Conservation (phyloP, 805 yeast species). For the Starmerella davenportii region DNA sequence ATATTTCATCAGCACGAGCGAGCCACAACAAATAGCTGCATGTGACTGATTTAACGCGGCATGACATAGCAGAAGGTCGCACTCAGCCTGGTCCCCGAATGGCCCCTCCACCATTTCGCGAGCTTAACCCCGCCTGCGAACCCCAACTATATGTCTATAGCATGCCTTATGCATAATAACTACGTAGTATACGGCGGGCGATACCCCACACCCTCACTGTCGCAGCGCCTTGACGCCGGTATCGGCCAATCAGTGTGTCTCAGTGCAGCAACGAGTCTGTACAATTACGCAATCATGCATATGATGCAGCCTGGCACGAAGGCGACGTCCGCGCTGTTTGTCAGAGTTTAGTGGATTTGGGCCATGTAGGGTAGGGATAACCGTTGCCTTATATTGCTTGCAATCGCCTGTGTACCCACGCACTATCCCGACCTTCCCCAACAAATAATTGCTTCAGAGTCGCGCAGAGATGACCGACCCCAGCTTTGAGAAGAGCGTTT, state of each 20-base stretch:
- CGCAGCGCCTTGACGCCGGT: not conserved
- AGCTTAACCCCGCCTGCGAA: no score
- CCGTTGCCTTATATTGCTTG: not conserved
- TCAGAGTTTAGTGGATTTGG: not conserved
- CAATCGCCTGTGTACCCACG: not conserved
- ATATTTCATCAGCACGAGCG: no score
- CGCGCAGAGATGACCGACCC: not conserved
- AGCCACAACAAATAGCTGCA: no score
- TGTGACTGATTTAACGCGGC: no score
- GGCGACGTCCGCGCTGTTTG: not conserved
- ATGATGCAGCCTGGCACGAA: not conserved
- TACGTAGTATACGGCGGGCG: no score
- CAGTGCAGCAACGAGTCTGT: not conserved
- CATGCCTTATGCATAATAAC: no score
- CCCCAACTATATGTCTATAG: no score
- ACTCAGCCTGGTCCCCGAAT: no score
- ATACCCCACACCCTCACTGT: no score
- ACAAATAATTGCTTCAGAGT: no score
- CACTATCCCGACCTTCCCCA: not conserved
- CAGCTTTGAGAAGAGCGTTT: conserved; percentile 11
- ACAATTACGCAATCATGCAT: not conserved
- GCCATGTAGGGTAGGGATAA: not conserved
- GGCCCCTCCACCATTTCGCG: no score
- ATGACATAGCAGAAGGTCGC: no score
- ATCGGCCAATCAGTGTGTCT: not conserved